Conservation (phyloP, 2,329 filamentous ascomycete genomes). For the Ceratocystis destructans region DNA sequence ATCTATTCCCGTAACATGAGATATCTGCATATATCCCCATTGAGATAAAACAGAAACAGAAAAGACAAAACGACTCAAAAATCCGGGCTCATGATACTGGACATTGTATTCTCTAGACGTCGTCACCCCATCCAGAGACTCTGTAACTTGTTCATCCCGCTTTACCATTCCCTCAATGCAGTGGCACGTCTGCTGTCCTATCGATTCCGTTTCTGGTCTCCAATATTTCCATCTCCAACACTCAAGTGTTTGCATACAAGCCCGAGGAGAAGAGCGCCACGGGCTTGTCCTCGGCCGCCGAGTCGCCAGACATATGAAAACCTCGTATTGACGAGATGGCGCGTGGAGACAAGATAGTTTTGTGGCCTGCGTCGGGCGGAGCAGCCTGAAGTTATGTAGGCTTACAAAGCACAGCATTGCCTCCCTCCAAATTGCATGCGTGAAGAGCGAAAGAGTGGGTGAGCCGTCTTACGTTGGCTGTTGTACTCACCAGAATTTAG, state of each 20-base stretch:
- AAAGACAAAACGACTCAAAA: too few relatives aligned
- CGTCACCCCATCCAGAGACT: neutral
- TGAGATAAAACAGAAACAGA: too few relatives aligned
- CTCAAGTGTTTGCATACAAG: neutral
- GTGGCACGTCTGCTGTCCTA: neutral
- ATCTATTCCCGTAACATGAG: too few relatives aligned
- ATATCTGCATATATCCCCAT: too few relatives aligned
- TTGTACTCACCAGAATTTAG: too few relatives aligned
- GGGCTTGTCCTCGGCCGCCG: neutral
- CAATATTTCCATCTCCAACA: neutral
- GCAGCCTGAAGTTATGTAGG: neutral
- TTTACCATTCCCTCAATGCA: neutral
- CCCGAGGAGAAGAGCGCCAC: neutral
- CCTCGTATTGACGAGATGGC: neutral
- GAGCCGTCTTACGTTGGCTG: too few relatives aligned
- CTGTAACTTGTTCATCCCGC: neutral
- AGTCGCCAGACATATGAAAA: neutral
- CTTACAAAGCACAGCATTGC: neutral
- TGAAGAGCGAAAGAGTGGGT: too few relatives aligned
- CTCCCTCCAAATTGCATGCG: too few relatives aligned
- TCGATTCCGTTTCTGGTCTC: neutral
- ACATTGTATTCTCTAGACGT: neutral
- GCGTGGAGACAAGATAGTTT: neutral
- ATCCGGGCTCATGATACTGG: neutral
- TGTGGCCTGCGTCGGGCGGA: neutral